Evolutionary conservation across 2,329 filamentous ascomycete species (phyloP).

Genomic region (Beauveria sp.): DNA sequence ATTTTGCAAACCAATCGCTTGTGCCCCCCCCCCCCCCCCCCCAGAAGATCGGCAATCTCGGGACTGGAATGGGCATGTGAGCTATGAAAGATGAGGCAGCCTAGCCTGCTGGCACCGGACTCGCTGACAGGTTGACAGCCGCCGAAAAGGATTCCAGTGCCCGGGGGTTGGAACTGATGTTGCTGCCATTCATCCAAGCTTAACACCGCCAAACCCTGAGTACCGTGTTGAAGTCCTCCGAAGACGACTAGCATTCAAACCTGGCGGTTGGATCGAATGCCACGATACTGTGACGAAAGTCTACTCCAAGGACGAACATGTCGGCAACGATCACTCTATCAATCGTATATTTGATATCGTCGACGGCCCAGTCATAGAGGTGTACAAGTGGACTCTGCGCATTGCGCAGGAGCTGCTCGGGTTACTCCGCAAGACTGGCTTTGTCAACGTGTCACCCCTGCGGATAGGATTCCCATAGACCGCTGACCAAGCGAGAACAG

Average conservation of each 20-base stretch:
- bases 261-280: conserved; percentile 34
- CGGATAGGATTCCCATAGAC: conserved; percentile 26
- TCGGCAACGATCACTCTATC: conserved; percentile 22
- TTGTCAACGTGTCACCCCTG: conserved; percentile 22
- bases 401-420: conserved; percentile 21
- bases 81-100: conserved; percentile 39
- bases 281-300: conserved; percentile 26
- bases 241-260: conserved; percentile 27
- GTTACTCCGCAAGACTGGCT: conserved; percentile 25
- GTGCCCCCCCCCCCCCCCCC: too few relatives aligned
- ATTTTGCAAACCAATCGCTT: too few relatives aligned
- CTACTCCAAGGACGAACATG: conserved; percentile 24
- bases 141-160: conserved; percentile 38
- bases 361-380: conserved; percentile 22
- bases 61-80: conserved; percentile 47
- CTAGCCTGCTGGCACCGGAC: background rate
- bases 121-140: conserved; percentile 24
- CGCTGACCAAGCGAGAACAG: conserved; percentile 29
- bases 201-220: conserved; percentile 48
- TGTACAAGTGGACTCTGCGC: conserved; percentile 29
- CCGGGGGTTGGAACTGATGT: conserved; percentile 37
- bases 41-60: conserved; percentile 43
- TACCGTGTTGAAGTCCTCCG: conserved; percentile 35
- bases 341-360: conserved; percentile 26
- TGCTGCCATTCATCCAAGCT: conserved; percentile 35